Conservation (phyloP, 768 basidiomycete genomes). For the Mrakia gelida region DNA sequence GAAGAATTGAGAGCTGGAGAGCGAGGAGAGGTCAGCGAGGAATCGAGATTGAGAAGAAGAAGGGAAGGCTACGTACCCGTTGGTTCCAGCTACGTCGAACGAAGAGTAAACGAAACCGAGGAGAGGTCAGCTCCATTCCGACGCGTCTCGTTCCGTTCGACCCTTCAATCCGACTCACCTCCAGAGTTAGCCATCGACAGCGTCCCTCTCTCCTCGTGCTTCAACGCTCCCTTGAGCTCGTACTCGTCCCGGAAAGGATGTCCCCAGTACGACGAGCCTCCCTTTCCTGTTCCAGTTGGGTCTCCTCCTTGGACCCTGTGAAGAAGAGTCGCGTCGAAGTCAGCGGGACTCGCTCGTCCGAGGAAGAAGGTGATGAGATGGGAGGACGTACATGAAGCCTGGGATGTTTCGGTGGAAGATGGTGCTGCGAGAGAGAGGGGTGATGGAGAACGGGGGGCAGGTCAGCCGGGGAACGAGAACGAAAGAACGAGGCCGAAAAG, state of each 20-base stretch:
- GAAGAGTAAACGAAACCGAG: not conserved
- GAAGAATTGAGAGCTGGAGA: constrained; percentile 71
- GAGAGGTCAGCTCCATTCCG: not conserved
- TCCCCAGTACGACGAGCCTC: constrained; percentile 90
- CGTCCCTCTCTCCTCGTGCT: constrained; percentile 76
- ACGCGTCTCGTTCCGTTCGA: not conserved
- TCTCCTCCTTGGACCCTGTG: constrained; percentile 92
- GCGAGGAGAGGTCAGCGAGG: too few species aligned
- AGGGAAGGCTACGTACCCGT: constrained; percentile 51
- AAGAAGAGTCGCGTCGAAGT: constrained; percentile 1
- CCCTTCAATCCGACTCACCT: not conserved
- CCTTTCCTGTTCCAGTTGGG: constrained; percentile 90
- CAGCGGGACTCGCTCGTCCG: not conserved
- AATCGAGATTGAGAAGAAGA: too few species aligned
- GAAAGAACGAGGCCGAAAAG: not conserved
- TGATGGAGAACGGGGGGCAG: not conserved
- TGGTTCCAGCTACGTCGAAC: constrained; percentile 58
- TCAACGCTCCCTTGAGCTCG: constrained; percentile 78
- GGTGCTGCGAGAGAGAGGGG: constrained; percentile 14
- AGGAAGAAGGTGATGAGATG: not conserved
- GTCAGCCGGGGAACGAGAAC: not conserved
- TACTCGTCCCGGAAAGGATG: constrained; percentile 94
- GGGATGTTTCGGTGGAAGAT: constrained; percentile 34
- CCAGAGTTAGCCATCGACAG: constrained; percentile 86
- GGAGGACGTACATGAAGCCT: constrained; percentile 19